Evolutionary conservation across 2,329 filamentous ascomycete genomes (phyloP).

Genomic region (Fusarium sororula): DNA sequence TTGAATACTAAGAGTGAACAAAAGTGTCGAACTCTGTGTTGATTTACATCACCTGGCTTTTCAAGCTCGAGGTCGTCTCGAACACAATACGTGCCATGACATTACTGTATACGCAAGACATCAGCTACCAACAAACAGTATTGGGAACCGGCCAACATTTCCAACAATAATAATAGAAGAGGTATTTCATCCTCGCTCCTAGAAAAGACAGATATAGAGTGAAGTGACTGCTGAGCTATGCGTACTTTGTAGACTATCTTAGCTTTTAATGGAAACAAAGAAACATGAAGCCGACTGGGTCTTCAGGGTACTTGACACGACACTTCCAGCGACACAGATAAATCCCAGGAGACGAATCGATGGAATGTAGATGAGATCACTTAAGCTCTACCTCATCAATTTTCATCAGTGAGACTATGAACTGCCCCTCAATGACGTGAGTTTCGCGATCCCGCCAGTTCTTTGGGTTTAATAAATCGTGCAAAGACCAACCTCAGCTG

Average conservation of each 20-base stretch:
- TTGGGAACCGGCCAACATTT: not conserved
- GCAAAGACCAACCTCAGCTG: not conserved
- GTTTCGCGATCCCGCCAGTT: slow-evolving; percentile 21
- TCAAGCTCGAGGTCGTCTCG: not conserved
- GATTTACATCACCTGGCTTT: slow-evolving; percentile 1
- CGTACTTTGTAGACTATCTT: not conserved
- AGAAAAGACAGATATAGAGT: not conserved
- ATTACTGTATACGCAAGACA: not conserved
- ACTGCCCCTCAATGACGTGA: slow-evolving; percentile 42
- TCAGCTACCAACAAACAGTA: not conserved
- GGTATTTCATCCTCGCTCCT: too few relatives aligned
- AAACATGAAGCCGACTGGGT: not conserved
- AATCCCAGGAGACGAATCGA: slow-evolving; percentile 1
- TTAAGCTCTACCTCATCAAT: slow-evolving; percentile 14
- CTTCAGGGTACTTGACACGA: not conserved
- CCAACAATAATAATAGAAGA: not conserved
- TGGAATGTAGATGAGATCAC: slow-evolving; percentile 35
- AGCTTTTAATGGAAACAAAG: not conserved
- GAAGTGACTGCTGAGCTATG: not conserved
- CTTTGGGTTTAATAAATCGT: slow-evolving; percentile 5
- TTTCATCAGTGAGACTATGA: slow-evolving; percentile 12
- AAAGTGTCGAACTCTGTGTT: not conserved
- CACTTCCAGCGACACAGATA: not conserved
- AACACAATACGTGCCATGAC: slow-evolving; percentile 4
- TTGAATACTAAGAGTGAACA: not conserved